Base-by-base conservation (phyloP, 352 stramenopile genomes). In the Phytophthora multivora region DNA sequence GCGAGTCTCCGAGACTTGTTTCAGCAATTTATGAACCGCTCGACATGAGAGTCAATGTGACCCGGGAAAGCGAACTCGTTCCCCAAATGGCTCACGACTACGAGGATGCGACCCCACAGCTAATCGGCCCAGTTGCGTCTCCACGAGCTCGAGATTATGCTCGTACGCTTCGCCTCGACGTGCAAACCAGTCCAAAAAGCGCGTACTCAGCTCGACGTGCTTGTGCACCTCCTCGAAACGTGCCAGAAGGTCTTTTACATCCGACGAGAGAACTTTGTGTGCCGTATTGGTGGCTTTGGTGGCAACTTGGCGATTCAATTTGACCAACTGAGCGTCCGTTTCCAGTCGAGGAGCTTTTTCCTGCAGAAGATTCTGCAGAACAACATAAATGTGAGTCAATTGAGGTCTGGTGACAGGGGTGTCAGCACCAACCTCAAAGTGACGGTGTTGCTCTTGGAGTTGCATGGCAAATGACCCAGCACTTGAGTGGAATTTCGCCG, bases 111-210 rank as follows among this genome's bases (percentile, higher is more conserved):
- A 86, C 12, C 49, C 51, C 5, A 56, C 18, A 2, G 77, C 75
- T 12, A 92, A 49, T 8, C 73, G 73, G 33, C 70, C 74, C 10
- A 93, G 58, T 41, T 93, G 82, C 3, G 67, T 70, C 47, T 95
- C 86, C 1, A 95, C 69, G 7, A 90, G 50, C 5, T 80, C 66
- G 2, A 92, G 23, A 43, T 92, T 94, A 42, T 87, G 77, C 46
- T 94, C 85, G 42, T 90, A 91, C 5, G 79, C 77, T 26, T 90
- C 83, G 0, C 85, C 85, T 5, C 83, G 81, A 21, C 51, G 66
- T 4, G 76, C 74, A 63, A 91, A 95, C 83, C 86, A 95, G 28
- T 84, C 72, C 41, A 95, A 39, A 62, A 95, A 93, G 0, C 81
- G 75, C 3, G 82, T 79, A 38, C 76, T 86, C 33, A 90, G 43